Base-by-base conservation (phyloP, 129 eudicot genomes). In the Deinandra increscens region DNA sequence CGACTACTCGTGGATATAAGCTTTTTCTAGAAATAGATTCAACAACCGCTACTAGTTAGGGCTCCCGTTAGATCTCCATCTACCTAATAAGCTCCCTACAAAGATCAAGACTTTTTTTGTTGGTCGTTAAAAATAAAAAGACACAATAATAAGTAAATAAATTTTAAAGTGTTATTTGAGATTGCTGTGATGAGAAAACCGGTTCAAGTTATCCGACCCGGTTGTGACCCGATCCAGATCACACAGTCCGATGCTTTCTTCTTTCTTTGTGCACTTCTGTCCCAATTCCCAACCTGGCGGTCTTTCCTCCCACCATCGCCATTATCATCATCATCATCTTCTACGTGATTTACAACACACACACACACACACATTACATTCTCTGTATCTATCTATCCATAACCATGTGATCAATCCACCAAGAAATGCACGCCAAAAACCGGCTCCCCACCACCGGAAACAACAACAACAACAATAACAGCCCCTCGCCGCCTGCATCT, bases 401-500 rank as follows among this genome's bases (percentile, higher is more conserved):
- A 26, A 26, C 31, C 31, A 26, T 55, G 61, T 55, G 33, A 70
- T 8, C 33, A 12, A 41, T 20, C 50, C 31, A 48, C 45, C 39
- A 60, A 70, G 86, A 72, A 66, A 85, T 86, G 96, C 91, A 83
- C 79, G 76, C 95, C 18, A 73, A 88, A 69, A 86, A 66, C 36
- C 82, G 96, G 75, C 89, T 87, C 19, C 86, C 92, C 70, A 86
- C 79, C 78, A 91, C 88, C 90, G 85, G 87, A 79, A 78, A 74
- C 84, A 79, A 64, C n/a, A n/a, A n/a, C n/a, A n/a, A n/a, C n/a
- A n/a, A n/a, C n/a, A n/a, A n/a, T n/a, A n/a, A n/a, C 81, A 87
- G 78, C 71, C 97, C 97, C 9, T 83, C 91, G n/a, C 86, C 96
- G 48, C 93, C 96, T 6, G 73, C 83, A 5, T 79, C 93, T 37